A percentile compares a stretch with the other conserved stretches of the same genome.
Evolutionary conservation across 1,139 yeast species (phyloP).

Genomic region (Blastobotrys capitulatus): DNA sequence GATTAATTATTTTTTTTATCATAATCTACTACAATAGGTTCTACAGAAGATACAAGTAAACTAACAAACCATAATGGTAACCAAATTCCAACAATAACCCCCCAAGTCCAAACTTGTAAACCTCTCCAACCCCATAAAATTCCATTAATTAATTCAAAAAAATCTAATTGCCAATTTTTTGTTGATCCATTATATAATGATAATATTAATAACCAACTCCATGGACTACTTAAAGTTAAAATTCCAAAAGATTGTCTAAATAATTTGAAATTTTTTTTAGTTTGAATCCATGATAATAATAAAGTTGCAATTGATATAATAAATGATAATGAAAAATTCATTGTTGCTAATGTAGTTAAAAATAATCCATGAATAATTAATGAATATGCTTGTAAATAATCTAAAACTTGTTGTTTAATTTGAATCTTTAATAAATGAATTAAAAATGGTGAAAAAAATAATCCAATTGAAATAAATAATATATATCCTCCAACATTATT

Average conservation of each 20-base stretch:
- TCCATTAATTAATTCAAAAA: conserved; percentile 38
- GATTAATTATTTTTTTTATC: conserved; percentile 17
- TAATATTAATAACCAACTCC: conserved; percentile 14
- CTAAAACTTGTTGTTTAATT: conserved; percentile 9
- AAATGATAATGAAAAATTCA: conserved; percentile 79
- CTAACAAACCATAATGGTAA: conserved; percentile 70
- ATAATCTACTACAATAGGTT: not conserved
- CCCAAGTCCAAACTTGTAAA: conserved; percentile 86
- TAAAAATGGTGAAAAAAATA: conserved; percentile 14
- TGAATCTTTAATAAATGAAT: conserved; percentile 1
- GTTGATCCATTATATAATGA: no score
- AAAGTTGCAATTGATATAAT: conserved; percentile 59
- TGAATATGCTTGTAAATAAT: conserved; percentile 37
- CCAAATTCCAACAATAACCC: conserved; percentile 70
- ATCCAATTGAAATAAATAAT: conserved; percentile 12
- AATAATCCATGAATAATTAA: conserved; percentile 61
- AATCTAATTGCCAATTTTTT: not conserved
- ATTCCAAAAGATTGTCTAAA: conserved; percentile 21
- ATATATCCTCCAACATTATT: conserved; percentile 14
- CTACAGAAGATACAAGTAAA: conserved; percentile 32
- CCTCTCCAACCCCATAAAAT: conserved; percentile 61
- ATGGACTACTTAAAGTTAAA: conserved; percentile 21
- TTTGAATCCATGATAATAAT: conserved; percentile 61
- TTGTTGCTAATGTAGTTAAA: conserved; percentile 67
- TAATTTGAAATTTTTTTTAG: conserved; percentile 17